Conservation (phyloP, 2,329 filamentous ascomycete species). For the Alternaria alternata region DNA sequence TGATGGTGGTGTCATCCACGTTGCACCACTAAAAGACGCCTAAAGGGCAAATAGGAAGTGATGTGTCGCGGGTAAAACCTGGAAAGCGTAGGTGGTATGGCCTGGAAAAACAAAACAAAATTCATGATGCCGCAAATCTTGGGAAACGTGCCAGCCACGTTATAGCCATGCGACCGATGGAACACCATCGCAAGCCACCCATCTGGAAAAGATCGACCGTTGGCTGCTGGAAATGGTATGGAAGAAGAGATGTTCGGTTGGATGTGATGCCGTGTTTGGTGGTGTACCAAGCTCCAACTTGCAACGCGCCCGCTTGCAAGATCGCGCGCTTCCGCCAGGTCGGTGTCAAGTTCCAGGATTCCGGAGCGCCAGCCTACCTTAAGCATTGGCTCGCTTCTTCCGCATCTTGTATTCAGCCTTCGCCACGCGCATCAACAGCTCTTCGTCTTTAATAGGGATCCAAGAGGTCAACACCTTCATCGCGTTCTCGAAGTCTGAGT, state of each 20-base stretch:
- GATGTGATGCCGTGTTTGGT: constrained; percentile 22
- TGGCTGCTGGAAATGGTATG: constrained; percentile 39
- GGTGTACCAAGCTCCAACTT: constrained; percentile 19
- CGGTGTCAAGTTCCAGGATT: constrained; percentile 10
- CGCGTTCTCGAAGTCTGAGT: constrained; percentile 94
- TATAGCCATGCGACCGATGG: constrained; percentile 35
- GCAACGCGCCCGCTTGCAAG: constrained; percentile 14
- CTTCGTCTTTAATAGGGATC: constrained; percentile 93
- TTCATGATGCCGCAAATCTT: constrained; percentile 21
- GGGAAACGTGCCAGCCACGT: constrained; percentile 46
- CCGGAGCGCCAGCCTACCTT: constrained; percentile 25
- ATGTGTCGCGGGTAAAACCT: constrained; percentile 16
- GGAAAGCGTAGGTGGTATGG: constrained; percentile 15
- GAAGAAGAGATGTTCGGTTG: constrained; percentile 23
- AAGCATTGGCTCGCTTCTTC: constrained; percentile 57
- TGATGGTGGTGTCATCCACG: constrained; percentile 10
- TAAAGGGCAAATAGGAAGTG: constrained; percentile 14
- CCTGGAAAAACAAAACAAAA: constrained; percentile 25
- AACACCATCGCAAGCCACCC: constrained; percentile 41
- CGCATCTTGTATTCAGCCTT: constrained; percentile 84
- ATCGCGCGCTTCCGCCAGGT: constrained; percentile 17
- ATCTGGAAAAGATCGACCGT: constrained; percentile 41
- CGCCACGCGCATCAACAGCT: constrained; percentile 89
- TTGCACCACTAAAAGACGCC: constrained; percentile 19
- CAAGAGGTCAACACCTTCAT: constrained; percentile 97